Conservation (phyloP, 2,329 filamentous ascomycete genomes). For the Fusarium sororula region DNA sequence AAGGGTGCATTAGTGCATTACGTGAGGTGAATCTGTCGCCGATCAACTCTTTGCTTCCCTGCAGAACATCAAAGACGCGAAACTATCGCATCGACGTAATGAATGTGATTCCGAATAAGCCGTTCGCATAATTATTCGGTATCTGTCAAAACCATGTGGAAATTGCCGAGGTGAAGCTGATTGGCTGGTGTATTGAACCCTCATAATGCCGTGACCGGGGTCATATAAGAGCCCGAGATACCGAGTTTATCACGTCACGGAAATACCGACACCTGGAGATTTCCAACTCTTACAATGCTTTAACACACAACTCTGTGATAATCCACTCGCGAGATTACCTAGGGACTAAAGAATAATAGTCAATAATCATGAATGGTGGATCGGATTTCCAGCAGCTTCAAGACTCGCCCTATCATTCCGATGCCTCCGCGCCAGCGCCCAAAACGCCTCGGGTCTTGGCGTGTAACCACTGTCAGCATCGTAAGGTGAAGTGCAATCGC, state of each 20-base stretch:
- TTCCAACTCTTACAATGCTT: background rate
- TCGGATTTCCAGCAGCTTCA: background rate
- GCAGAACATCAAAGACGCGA: background rate
- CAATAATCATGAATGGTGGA: background rate
- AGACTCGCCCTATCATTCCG: constrained; percentile 11
- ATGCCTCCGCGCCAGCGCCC: background rate
- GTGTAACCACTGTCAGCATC: constrained; percentile 18
- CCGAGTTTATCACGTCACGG: constrained; percentile 1
- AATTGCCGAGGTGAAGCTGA: background rate
- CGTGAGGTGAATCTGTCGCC: too few species aligned
- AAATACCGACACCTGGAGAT: background rate
- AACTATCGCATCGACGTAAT: background rate
- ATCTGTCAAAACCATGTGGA: background rate
- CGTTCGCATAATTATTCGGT: background rate
- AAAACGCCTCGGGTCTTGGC: constrained; percentile 7
- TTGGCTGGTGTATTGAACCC: background rate
- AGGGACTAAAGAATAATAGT: too few species aligned
- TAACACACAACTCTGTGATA: background rate
- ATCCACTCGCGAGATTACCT: accelerated
- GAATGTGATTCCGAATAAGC: background rate
- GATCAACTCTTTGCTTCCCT: background rate
- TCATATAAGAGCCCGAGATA: constrained; percentile 11
- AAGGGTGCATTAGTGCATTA: background rate
- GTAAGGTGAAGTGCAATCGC: constrained; percentile 20
- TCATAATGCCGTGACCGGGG: constrained; percentile 1